Conservation (phyloP, 2,329 filamentous ascomycete species). For the Cucurbitaria berberidis region DNA sequence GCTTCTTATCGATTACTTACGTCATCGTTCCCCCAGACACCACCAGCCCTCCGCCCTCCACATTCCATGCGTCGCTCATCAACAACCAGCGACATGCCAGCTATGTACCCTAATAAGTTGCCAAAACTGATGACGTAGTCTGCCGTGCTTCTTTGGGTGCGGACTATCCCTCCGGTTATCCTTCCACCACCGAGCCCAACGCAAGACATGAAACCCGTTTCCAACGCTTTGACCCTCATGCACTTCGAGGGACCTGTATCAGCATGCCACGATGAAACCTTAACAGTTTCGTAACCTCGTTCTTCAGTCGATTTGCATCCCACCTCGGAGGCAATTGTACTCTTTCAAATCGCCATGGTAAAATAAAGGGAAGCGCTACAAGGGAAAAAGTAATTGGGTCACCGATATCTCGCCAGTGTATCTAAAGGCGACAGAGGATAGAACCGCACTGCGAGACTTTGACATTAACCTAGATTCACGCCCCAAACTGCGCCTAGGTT, state of each 20-base stretch:
- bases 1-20: no score
- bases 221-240: conserved; percentile 19
- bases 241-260: background rate
- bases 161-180: background rate
- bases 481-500: conserved; percentile 3
- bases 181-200: conserved; percentile 7
- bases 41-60: no score
- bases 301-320: background rate
- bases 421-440: background rate
- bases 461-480: background rate
- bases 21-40: no score
- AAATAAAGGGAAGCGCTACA: no score
- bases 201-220: conserved; percentile 24
- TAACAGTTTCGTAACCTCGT: background rate
- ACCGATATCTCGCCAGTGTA: no score
- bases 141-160: no score
- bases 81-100: no score
- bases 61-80: no score
- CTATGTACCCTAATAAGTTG: no score
- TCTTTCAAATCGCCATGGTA: background rate
- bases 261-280: conserved; percentile 3
- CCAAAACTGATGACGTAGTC: no score
- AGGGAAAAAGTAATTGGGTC: no score
- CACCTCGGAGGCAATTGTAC: background rate
- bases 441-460: background rate